Percentiles rank a stretch among this genome's conserved stretches.
Evolutionary conservation across 441 rosid species (phyloP).

Genomic region (Sinapis alba): DNA sequence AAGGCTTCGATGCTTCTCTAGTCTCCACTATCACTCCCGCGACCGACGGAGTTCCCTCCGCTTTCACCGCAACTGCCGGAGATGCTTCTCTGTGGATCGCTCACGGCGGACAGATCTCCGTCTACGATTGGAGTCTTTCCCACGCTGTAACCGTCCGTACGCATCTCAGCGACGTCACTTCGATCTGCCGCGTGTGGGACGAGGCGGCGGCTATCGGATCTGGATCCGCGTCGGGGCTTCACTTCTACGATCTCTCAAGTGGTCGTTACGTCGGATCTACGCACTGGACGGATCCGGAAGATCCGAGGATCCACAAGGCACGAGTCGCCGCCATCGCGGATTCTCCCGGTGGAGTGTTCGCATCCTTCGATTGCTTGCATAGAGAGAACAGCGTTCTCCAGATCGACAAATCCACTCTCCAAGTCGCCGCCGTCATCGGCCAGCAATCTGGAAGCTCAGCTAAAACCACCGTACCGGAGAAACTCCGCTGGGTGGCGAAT

Average conservation of each 20-base stretch:
- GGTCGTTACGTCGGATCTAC: slow-evolving; percentile 63
- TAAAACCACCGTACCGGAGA: slow-evolving; percentile 62
- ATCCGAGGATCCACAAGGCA: slow-evolving; percentile 87
- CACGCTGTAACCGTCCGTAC: slow-evolving; percentile 73
- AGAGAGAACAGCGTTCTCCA: slow-evolving; percentile 67
- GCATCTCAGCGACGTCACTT: slow-evolving; percentile 67
- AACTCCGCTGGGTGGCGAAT: slow-evolving; percentile 66
- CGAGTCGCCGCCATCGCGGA: slow-evolving; percentile 59
- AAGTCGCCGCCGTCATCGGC: slow-evolving; percentile 55
- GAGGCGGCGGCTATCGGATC: slow-evolving; percentile 79
- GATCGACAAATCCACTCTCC: slow-evolving; percentile 79
- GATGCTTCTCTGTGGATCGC: slow-evolving; percentile 87
- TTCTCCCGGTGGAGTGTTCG: slow-evolving; percentile 57
- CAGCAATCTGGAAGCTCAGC: slow-evolving; percentile 74
- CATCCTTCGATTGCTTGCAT: slow-evolving; percentile 79
- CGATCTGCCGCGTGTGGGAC: slow-evolving; percentile 64
- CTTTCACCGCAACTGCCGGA: slow-evolving; percentile 57
- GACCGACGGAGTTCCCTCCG: slow-evolving; percentile 63
- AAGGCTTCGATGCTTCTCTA: slow-evolving; percentile 74
- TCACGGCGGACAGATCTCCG: slow-evolving; percentile 89
- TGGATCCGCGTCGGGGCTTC: slow-evolving; percentile 65
- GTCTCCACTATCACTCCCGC: slow-evolving; percentile 65
- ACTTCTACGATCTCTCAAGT: slow-evolving; percentile 72
- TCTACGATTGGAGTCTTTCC: slow-evolving; percentile 70
- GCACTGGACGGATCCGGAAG: slow-evolving; percentile 78